Evolutionary conservation across 805 yeast genomes (phyloP).

Genomic region (Saccharomyces cerevisiae): DNA sequence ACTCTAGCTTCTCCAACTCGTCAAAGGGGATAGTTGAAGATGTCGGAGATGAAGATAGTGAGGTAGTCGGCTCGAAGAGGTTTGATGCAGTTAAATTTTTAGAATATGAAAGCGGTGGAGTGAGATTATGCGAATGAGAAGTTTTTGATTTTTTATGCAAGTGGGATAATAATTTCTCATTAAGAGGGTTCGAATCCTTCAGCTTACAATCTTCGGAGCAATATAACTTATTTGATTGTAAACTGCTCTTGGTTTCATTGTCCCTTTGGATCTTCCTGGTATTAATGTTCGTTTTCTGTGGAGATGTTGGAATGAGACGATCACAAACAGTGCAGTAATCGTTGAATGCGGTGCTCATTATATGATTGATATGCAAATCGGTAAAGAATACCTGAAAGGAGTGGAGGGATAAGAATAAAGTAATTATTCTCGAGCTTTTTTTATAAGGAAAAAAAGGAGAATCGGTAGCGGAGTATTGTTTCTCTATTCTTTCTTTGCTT

Average conservation of each 20-base stretch:
- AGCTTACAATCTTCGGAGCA: constrained; percentile 22
- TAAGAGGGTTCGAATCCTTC: constrained; percentile 7
- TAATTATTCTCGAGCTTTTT: background rate
- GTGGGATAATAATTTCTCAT: background rate
- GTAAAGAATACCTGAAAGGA: background rate
- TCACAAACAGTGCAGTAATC: constrained; percentile 56
- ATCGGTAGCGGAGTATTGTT: background rate
- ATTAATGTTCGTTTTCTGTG: background rate
- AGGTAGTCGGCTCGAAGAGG: background rate
- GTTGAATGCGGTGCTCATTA: constrained; percentile 32
- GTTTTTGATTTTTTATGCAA: background rate
- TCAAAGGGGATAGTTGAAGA: background rate
- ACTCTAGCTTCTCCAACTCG: constrained; percentile 11
- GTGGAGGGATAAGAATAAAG: background rate
- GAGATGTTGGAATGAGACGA: constrained; percentile 15
- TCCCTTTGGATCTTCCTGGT: background rate
- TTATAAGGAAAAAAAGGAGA: background rate
- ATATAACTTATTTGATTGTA: constrained; percentile 15
- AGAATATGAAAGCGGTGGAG: background rate
- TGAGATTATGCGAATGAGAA: background rate
- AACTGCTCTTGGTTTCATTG: background rate
- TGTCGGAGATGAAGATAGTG: background rate
- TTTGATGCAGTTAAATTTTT: background rate
- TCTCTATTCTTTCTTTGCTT: background rate
- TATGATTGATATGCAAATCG: background rate